phyloP scores from a whole-genome alignment of 371 early-diverging fungal species.

The Mucor mucedo region DNA sequence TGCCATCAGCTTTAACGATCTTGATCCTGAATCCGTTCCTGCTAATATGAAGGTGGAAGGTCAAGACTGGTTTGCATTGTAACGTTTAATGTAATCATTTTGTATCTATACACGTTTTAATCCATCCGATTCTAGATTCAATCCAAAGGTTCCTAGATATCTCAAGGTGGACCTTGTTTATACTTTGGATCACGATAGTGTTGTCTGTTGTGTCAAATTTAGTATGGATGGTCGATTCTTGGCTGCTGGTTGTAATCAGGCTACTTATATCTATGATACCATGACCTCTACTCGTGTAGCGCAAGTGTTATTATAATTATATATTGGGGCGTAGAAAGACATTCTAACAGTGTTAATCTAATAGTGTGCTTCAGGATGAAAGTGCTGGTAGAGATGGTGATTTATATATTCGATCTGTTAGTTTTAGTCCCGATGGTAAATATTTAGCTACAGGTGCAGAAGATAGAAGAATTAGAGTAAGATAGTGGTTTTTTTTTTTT shows the following conservation, averaged over 20 bases:
- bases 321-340: not conserved
- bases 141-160: slow-evolving; percentile 68
- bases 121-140: slow-evolving; percentile 49
- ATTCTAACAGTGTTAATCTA: not conserved
- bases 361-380: slow-evolving; percentile 77
- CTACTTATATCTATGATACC: slow-evolving; percentile 86
- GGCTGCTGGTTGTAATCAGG: slow-evolving; percentile 93
- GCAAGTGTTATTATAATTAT: slow-evolving; percentile 41
- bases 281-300: slow-evolving; percentile 71
- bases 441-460: slow-evolving; percentile 94
- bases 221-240: slow-evolving; percentile 87
- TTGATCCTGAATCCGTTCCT: slow-evolving; percentile 81
- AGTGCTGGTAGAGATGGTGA: slow-evolving; percentile 65
- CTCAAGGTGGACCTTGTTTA: slow-evolving; percentile 82
- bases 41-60: slow-evolving; percentile 79
- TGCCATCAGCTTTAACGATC: slow-evolving; percentile 57
- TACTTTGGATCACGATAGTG: slow-evolving; percentile 84
- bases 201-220: slow-evolving; percentile 95
- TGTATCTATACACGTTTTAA: not conserved
- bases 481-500: not conserved
- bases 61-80: slow-evolving; percentile 85
- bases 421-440: slow-evolving; percentile 93
- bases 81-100: slow-evolving; percentile 14
- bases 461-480: slow-evolving; percentile 87
- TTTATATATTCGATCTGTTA: slow-evolving; percentile 93